Base-by-base conservation (phyloP, 768 basidiomycete genomes). In the Pleurotus citrinopileatus region DNA sequence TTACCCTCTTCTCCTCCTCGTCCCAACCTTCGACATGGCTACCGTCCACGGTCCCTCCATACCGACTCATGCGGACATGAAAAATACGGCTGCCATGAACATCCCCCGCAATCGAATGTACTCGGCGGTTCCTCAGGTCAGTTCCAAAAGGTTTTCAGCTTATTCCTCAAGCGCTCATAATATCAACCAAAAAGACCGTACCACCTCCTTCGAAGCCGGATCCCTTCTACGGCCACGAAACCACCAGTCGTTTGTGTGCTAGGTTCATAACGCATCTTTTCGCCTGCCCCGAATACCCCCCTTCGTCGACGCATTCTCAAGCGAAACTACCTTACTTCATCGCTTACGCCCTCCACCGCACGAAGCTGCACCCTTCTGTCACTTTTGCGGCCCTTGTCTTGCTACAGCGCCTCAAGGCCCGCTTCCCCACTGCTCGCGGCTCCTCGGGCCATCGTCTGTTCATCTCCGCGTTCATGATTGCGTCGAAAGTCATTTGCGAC, bases 401-500 rank as follows among this genome's bases (percentile, higher is more conserved):
- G 23, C 79, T 97, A 8, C 85, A 88, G 58, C 83, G 92, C 15
- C 76, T 97, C 55, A 97, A 97, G 72, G 84, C 84, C 25, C 86
- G 92, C n/a, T 95, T 94, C 69, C 93, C 92, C 2, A 89, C 91
- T 4, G 93, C 92, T 5, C 82, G 89, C 23, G 93, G 94, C 9
- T 93, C 91, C 1, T 93, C 90, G 0, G 93, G 93, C 19, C 92
- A 97, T 65, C 81, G 92, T 0, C 72, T 97, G 12, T 94, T 94
- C 72, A 89, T 95, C 42, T 92, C 91, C 1, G 91, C 92, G 0
- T 92, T 93, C 68, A 95, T 95, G 92, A 91, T 94, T 63, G 84
- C 90, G 2, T 87, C 85, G 8, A 93, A 93, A 64, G 88, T 94
- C n/a, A 88, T 93, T 45, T 94, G 92, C 70, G 92, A 95, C 73